Evolutionary conservation across 2,329 filamentous ascomycete genomes (phyloP).

Genomic region (Exserohilum turcica): DNA sequence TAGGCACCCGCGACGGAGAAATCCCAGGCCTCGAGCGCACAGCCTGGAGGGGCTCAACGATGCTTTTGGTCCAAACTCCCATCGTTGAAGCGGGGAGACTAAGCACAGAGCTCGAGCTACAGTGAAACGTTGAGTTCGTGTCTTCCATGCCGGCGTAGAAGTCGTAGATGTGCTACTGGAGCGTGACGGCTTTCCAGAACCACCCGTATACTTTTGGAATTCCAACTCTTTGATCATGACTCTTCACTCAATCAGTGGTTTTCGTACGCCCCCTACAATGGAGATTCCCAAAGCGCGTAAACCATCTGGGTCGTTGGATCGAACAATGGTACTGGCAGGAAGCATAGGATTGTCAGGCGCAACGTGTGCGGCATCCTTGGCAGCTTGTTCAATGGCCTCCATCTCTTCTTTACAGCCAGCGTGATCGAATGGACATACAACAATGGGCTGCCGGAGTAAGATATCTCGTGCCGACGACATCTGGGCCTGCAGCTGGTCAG

Average conservation of each 20-base stretch:
- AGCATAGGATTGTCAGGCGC: slow-evolving; percentile 90
- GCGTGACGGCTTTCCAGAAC: not conserved
- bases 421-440: slow-evolving; percentile 94
- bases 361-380: slow-evolving; percentile 86
- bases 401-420: slow-evolving; percentile 97
- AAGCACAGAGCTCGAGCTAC: not conserved
- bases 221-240: not conserved
- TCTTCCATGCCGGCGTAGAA: not conserved
- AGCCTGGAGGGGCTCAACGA: not conserved
- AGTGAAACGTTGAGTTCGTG: not conserved
- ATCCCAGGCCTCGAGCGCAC: not conserved
- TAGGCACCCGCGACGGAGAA: not conserved
- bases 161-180: not conserved
- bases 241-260: slow-evolving; percentile 68
- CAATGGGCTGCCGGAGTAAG: slow-evolving; percentile 84
- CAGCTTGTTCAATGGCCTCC: slow-evolving; percentile 95
- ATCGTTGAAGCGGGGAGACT: not conserved
- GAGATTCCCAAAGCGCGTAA: slow-evolving; percentile 65
- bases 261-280: slow-evolving; percentile 66
- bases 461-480: slow-evolving; percentile 89
- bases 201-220: not conserved
- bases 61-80: not conserved
- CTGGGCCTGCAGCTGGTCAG: slow-evolving; percentile 67
- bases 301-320: slow-evolving; percentile 72
- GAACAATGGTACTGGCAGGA: slow-evolving; percentile 82